Conservation (phyloP, 2,329 filamentous ascomycete species). For the Alternaria solani region DNA sequence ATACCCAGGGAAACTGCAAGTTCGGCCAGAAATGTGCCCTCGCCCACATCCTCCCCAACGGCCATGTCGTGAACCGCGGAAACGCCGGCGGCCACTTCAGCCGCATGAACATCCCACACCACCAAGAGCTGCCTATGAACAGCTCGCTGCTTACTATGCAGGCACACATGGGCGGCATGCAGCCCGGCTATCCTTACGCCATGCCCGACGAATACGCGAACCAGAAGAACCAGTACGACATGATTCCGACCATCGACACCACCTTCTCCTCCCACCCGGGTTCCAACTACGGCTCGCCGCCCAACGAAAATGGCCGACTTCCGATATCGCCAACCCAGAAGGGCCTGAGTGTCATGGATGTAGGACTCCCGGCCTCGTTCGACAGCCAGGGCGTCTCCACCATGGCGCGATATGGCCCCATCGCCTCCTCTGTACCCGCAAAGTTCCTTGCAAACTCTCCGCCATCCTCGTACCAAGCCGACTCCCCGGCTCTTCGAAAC, state of each 20-base stretch:
- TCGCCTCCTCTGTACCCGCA: slow-evolving; percentile 90
- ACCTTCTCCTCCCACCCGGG: slow-evolving; percentile 66
- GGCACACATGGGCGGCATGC: slow-evolving; percentile 50
- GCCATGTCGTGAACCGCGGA: slow-evolving; percentile 83
- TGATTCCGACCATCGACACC: slow-evolving; percentile 65
- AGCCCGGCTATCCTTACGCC: slow-evolving; percentile 53
- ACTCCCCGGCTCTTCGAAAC: slow-evolving; percentile 68
- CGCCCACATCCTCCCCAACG: slow-evolving; percentile 93
- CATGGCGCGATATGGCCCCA: slow-evolving; percentile 86
- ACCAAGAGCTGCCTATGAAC: slow-evolving; percentile 76
- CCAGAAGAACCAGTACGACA: slow-evolving; percentile 55
- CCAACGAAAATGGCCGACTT: slow-evolving; percentile 71
- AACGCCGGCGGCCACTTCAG: slow-evolving; percentile 66
- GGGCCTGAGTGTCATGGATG: slow-evolving; percentile 90
- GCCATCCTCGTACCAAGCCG: slow-evolving; percentile 68
- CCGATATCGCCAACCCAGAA: slow-evolving; percentile 78
- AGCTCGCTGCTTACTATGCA: slow-evolving; percentile 74
- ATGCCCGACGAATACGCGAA: slow-evolving; percentile 51
- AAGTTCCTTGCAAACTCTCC: slow-evolving; percentile 91
- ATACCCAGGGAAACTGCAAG: slow-evolving; percentile 91
- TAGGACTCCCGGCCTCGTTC: slow-evolving; percentile 90
- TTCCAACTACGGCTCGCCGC: slow-evolving; percentile 82
- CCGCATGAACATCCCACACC: slow-evolving; percentile 70
- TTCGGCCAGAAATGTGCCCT: slow-evolving; percentile 98
- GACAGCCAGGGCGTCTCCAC: slow-evolving; percentile 95